phyloP scores from a whole-genome alignment of 129 eudicot species.

The Artemisia annua region DNA sequence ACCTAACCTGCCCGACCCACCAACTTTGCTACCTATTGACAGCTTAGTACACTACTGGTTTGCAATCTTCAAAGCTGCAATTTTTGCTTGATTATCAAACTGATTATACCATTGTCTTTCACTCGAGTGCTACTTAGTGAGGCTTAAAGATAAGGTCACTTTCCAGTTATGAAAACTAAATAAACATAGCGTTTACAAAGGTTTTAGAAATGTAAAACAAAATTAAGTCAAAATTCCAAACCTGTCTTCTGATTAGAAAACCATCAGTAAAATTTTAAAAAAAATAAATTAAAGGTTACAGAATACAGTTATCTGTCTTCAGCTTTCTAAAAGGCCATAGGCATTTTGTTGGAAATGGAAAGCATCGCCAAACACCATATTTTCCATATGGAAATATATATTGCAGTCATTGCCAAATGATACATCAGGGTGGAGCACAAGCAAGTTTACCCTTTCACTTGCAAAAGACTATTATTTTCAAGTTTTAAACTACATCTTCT shows the following conservation, averaged over 20 bases:
- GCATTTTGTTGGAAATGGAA: neutral
- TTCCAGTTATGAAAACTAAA: neutral
- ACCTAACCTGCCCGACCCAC: neutral
- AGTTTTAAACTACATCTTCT: neutral
- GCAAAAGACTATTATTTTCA: neutral
- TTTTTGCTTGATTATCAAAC: neutral
- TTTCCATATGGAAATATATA: neutral
- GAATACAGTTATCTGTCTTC: no score
- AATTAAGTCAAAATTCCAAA: neutral
- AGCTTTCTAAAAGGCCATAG: no score
- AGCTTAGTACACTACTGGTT: slow-evolving; percentile 5
- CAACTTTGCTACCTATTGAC: neutral
- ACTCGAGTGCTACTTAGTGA: no score
- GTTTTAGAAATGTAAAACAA: neutral
- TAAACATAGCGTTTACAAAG: neutral
- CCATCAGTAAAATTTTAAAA: neutral
- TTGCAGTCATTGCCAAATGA: neutral
- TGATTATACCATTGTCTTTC: no score
- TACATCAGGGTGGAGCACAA: neutral
- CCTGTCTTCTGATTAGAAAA: neutral
- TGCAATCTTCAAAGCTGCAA: neutral
- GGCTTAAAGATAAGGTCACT: neutral
- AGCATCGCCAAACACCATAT: neutral
- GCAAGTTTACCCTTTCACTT: neutral
- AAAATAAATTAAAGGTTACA: neutral